Evolutionary conservation across 1,284 basidiomycete genomes (phyloP).

Genomic region (Puccinia hordei): DNA sequence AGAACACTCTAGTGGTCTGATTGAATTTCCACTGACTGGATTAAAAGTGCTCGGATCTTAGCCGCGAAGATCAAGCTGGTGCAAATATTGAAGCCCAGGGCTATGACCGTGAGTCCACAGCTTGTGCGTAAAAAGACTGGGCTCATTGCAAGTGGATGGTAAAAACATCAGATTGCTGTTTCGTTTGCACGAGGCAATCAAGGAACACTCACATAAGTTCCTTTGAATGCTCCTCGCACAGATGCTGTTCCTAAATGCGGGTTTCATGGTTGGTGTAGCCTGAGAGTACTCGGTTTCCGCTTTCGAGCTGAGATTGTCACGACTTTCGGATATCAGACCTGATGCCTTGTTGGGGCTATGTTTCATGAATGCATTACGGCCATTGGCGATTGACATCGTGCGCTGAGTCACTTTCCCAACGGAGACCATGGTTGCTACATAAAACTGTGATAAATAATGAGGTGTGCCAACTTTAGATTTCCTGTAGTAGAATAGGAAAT

Average conservation of each 20-base stretch:
- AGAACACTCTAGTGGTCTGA: too few species aligned
- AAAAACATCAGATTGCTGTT: neutral
- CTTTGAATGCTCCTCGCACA: neutral
- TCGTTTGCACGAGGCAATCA: neutral
- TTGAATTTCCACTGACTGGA: neutral
- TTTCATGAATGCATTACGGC: neutral
- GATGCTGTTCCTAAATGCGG: neutral
- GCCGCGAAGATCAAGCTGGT: neutral
- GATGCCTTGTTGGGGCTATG: neutral
- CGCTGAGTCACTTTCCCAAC: neutral
- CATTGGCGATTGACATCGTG: neutral
- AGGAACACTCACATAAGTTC: neutral
- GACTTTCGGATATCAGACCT: neutral
- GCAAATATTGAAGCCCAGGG: constrained; percentile 9
- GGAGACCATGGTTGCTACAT: neutral
- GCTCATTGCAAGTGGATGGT: neutral
- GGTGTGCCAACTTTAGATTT: too few species aligned
- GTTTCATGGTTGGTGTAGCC: neutral
- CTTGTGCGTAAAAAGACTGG: neutral
- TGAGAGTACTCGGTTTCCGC: neutral
- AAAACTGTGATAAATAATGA: neutral
- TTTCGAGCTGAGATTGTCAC: neutral
- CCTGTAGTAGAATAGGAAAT: neutral
- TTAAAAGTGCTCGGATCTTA: neutral
- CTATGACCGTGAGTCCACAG: constrained; percentile 12